Conservation (phyloP, 768 basidiomycete species). For the Russula sp. region DNA sequence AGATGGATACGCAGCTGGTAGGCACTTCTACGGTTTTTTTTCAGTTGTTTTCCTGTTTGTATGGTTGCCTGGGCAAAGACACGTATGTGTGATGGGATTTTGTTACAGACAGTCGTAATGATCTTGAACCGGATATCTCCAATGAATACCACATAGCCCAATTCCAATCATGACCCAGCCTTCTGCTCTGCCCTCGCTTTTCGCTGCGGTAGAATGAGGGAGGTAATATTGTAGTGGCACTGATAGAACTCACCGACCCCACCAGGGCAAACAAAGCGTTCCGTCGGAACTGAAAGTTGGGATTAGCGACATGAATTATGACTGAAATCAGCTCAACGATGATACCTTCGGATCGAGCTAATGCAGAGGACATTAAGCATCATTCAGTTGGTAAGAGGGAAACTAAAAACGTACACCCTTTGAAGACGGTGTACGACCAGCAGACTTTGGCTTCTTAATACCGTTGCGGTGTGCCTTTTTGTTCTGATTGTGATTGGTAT, state of each 20-base stretch:
- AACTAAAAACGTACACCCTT: conserved; percentile 96
- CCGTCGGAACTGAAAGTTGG: conserved; percentile 67
- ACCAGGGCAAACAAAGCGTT: conserved; percentile 69
- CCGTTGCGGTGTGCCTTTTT: conserved; percentile 98
- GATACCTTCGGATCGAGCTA: conserved; percentile 80
- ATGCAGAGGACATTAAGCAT: conserved; percentile 14
- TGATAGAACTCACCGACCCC: conserved; percentile 60
- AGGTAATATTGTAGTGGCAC: background rate
- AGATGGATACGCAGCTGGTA: background rate
- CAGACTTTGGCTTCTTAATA: conserved; percentile 73
- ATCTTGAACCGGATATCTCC: conserved; percentile 13
- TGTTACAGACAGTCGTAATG: conserved; percentile 22
- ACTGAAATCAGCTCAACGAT: conserved; percentile 10
- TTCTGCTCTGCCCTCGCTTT: conserved; percentile 65
- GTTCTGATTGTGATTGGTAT: conserved; percentile 95
- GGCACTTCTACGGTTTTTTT: conserved; percentile 25
- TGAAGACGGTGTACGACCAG: conserved; percentile 71
- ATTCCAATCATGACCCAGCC: conserved; percentile 41
- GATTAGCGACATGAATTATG: conserved; percentile 2
- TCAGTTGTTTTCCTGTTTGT: conserved; percentile 33
- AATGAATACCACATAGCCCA: background rate
- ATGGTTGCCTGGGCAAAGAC: conserved; percentile 25
- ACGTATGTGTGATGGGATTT: conserved; percentile 24
- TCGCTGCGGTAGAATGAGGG: conserved; percentile 43
- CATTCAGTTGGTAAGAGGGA: conserved; percentile 36